A percentile compares a stretch with the other conserved stretches of the same genome.
Conservation (phyloP, 768 basidiomycete species). For the Suillus americanus region DNA sequence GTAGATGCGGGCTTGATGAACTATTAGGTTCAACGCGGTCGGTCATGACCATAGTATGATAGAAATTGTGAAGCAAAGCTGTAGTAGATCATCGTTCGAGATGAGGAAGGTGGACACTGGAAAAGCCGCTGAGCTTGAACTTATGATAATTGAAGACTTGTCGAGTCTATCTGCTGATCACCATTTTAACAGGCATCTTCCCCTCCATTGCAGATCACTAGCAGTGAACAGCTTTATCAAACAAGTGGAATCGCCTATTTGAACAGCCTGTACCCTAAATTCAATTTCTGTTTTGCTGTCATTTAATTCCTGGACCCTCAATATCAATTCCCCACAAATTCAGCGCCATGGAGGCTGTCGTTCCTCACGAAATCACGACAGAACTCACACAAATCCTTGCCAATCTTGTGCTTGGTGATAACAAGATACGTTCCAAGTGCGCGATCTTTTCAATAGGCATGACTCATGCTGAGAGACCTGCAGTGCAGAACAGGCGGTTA, state of each 20-base stretch:
- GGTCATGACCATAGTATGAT: background rate
- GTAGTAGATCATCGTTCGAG: background rate
- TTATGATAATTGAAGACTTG: background rate
- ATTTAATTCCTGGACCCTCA: background rate
- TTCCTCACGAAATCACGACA: conserved; percentile 63
- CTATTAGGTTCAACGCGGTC: background rate
- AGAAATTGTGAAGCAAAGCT: background rate
- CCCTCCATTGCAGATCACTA: background rate
- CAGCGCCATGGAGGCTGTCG: conserved; percentile 30
- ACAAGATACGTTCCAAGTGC: conserved; percentile 74
- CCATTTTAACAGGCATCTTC: background rate
- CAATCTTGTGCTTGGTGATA: conserved; percentile 82
- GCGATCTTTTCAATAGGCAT: background rate
- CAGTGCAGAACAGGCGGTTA: conserved; percentile 80
- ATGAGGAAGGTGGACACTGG: background rate
- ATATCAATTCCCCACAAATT: background rate
- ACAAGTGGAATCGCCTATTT: background rate
- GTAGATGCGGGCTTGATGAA: background rate
- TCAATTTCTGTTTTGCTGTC: background rate
- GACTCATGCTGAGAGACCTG: conserved; percentile 11
- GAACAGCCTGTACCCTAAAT: background rate
- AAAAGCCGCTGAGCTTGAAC: conserved; percentile 4
- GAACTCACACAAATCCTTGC: conserved; percentile 84
- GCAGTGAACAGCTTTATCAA: background rate
- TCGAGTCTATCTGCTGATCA: background rate